phyloP scores from a whole-genome alignment of 371 early-diverging fungal genomes.

The Mortierella sp. region DNA sequence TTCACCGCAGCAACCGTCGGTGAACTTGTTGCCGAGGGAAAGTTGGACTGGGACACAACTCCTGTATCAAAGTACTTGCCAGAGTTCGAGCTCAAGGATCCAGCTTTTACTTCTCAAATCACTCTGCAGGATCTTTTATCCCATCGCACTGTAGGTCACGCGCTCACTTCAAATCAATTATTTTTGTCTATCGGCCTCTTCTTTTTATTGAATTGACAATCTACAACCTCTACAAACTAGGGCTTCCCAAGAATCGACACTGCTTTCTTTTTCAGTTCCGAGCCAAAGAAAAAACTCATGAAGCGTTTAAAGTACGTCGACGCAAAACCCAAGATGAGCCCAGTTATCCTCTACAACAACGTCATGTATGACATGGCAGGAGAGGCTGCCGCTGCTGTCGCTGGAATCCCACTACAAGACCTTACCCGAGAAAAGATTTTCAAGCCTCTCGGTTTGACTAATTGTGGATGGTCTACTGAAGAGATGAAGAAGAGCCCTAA shows the following conservation, averaged over 20 bases:
- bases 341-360: constrained; percentile 16
- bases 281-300: constrained; percentile 10
- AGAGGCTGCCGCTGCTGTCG: constrained; percentile 27
- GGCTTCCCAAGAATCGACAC: background rate
- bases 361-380: constrained; percentile 28
- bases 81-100: background rate
- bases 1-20: constrained; percentile 23
- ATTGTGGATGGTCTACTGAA: constrained; percentile 8
- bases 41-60: constrained; percentile 20
- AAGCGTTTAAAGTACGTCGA: constrained; percentile 16
- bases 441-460: constrained; percentile 14
- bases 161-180: background rate
- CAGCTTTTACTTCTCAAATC: background rate
- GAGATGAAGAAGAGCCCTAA: constrained; percentile 16
- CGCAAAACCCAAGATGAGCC: background rate
- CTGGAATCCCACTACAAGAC: constrained; percentile 15
- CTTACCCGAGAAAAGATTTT: constrained; percentile 17
- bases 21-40: constrained; percentile 25
- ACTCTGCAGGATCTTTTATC: constrained; percentile 6
- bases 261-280: background rate
- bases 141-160: constrained; percentile 12
- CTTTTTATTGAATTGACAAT: background rate
- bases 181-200: background rate
- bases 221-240: background rate
- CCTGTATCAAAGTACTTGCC: constrained; percentile 17